Conservation (phyloP, 202 grass and related monocot genomes). For the Brachypodium distachyon region DNA sequence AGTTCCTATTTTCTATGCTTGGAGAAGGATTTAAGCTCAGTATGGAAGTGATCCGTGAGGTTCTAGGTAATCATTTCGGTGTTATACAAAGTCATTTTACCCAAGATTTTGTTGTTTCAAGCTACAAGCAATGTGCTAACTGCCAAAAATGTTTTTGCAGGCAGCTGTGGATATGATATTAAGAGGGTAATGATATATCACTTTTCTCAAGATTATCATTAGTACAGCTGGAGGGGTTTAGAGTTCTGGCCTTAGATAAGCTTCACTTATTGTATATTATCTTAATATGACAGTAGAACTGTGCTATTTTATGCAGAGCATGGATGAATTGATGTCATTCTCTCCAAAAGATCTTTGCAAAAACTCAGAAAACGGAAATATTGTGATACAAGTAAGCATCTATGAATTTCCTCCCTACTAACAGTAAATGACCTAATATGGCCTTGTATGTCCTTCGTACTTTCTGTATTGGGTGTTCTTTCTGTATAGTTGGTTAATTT, state of each 20-base stretch:
- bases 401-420: not conserved
- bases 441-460: not conserved
- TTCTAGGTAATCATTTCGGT: constrained; percentile 58
- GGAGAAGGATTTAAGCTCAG: constrained; percentile 89
- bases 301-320: constrained; percentile 56
- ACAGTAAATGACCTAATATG: not conserved
- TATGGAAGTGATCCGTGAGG: constrained; percentile 59
- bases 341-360: constrained; percentile 53
- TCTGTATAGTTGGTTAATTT: not conserved
- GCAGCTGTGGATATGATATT: constrained; percentile 79
- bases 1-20: constrained; percentile 92
- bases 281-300: not conserved
- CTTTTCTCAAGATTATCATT: constrained; percentile 10
- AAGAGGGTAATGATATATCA: constrained; percentile 54
- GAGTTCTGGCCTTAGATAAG: not conserved
- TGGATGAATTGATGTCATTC: constrained; percentile 74
- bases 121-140: constrained; percentile 2
- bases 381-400: constrained; percentile 14
- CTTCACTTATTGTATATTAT: not conserved
- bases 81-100: constrained; percentile 5
- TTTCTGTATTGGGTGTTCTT: constrained; percentile 1
- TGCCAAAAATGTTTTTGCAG: constrained; percentile 47
- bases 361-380: constrained; percentile 25
- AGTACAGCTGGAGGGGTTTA: not conserved
- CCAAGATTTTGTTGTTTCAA: constrained; percentile 5